Percentiles rank a stretch among this genome's conserved stretches.
Conservation (phyloP, 345 rosid species). For the Toxicodendron radicans region DNA sequence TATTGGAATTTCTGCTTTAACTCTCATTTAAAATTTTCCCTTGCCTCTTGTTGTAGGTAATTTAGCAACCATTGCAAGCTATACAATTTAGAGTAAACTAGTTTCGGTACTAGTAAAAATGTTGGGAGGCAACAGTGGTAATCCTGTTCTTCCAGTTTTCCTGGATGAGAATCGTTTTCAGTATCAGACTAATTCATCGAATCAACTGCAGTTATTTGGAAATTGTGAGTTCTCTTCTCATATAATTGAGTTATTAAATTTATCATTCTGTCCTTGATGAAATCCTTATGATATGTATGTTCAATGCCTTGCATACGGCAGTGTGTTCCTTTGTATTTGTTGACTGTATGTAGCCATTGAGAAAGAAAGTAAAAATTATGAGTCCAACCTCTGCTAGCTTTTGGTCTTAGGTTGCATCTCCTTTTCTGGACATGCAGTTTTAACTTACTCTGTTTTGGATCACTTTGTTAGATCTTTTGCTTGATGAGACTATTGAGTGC, state of each 20-base stretch:
- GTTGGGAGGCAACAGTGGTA: constrained; percentile 69
- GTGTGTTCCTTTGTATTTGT: not conserved
- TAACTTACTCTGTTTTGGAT: not conserved
- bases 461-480: not conserved
- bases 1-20: not conserved
- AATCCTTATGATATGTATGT: not conserved
- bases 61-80: constrained; percentile 20
- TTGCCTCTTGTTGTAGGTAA: constrained; percentile 31
- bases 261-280: constrained; percentile 4
- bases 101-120: constrained; percentile 31
- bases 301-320: not conserved
- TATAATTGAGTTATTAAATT: not conserved
- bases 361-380: no score
- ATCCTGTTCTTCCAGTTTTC: constrained; percentile 49
- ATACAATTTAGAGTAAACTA: constrained; percentile 17
- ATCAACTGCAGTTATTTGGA: constrained; percentile 72
- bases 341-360: not conserved
- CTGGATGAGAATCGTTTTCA: constrained; percentile 55
- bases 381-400: not conserved
- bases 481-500: no score
- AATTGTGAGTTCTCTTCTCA: constrained; percentile 46
- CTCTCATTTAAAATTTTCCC: not conserved
- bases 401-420: not conserved
- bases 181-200: constrained; percentile 60
- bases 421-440: not conserved